Base-by-base conservation (phyloP, 768 basidiomycete genomes). In the Tephrocybe sp. region DNA sequence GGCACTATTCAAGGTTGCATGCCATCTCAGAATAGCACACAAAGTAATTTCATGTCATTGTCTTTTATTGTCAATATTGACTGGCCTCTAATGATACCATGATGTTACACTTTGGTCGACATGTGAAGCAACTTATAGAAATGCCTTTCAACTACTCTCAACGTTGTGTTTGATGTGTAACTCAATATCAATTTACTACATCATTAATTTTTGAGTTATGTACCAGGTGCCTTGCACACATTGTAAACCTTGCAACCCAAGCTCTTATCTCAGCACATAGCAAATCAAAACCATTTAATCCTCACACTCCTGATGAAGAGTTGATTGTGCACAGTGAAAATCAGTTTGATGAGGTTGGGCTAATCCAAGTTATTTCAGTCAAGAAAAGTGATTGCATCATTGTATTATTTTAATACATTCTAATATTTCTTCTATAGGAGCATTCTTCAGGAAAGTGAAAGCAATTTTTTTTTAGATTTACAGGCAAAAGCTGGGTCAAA, bases 1-100 rank as follows among this genome's bases (percentile, higher is more conserved):
- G 26, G 72, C 68, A 0, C 55, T 78, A 0, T 77, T 62, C 59
- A 68, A 68, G 51, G 58, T 76, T 22, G 48, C 60, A 0, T 9
- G 56, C 1, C 57, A 60, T 1, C 34, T 71, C 2, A 60, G 60
- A 0, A 66, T 72, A 34, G 13, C 33, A 14, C 22, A 41, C 19
- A 35, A 35, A 14, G 34, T 45, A 32, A 1, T 20, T 26, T 40
- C 12, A 4, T 20, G 5, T 45, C 39, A 39, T 17, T 32, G 26
- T 31, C 17, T 9, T 17, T 17, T 45, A 30, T 22, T 2, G 17
- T 33, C 2, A 31, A 13, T 14, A 26, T 35, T 41, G 9, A n/a
- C 4, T 26, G 38, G 49, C 12, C 2, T 45, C 47, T 26, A 53
- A 53, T 23, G 9, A n/a, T 4, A 53, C 45, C 0, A 53, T 48